Evolutionary conservation across 257 asterid species (phyloP).

Genomic region (Buddleja alternifolia): DNA sequence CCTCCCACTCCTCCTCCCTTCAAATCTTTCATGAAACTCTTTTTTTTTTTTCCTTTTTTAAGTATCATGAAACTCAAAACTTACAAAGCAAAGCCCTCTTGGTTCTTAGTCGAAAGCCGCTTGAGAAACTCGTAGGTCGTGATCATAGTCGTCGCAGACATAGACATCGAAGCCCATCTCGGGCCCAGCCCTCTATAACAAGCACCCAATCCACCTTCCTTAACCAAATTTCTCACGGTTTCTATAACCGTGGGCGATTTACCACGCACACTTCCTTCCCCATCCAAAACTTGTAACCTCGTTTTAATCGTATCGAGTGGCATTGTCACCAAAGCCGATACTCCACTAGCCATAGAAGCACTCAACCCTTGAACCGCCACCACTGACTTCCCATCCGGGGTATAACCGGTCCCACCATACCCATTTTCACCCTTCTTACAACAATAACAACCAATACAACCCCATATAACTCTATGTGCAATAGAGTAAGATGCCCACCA

Average conservation of each 20-base stretch:
- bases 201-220: constrained; percentile 92
- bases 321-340: constrained; percentile 91
- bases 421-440: constrained; percentile 63
- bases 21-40: constrained; percentile 4
- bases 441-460: constrained; percentile 53
- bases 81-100: constrained; percentile 48
- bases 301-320: constrained; percentile 94
- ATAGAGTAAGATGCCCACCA: constrained; percentile 98
- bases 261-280: constrained; percentile 51
- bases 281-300: constrained; percentile 89
- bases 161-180: constrained; percentile 96
- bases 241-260: constrained; percentile 50
- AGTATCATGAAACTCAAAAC: neutral
- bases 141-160: constrained; percentile 97
- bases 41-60: no score
- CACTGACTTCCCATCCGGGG: constrained; percentile 74
- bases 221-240: constrained; percentile 72
- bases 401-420: constrained; percentile 46
- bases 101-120: constrained; percentile 80
- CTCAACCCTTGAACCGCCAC: constrained; percentile 85
- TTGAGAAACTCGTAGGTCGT: constrained; percentile 98
- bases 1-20: constrained; percentile 32
- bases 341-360: constrained; percentile 95
- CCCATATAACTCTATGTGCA: constrained; percentile 75
- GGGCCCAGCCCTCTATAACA: constrained; percentile 96